Base-by-base conservation (phyloP, 441 rosid species). In the Melastoma candidum region DNA sequence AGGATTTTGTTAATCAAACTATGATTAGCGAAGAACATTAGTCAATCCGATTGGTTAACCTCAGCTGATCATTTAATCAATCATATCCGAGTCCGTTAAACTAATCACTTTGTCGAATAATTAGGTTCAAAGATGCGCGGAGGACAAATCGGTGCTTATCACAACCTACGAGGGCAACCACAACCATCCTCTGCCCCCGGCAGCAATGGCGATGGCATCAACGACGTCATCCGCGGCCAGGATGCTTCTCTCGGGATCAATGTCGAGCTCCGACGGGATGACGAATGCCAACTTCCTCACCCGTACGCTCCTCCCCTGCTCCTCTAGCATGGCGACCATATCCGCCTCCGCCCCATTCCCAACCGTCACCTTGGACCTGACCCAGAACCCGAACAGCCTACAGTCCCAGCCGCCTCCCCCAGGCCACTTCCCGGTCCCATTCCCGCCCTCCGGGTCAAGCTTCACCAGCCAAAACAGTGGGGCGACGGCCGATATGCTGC, bases 141-240 rank as follows among this genome's bases (percentile, higher is more conserved):
- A 78, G 52, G 97, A 90, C 63, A 87, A 72, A 68, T 74, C 75
- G 25, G 78, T 90, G 58, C 80, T 90, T 13, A 76, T 71, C 13
- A 90, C 97, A 56, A 90, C 95, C 7, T 90, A 90, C 47, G 97
- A 90, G 76, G 96, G 97, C 49, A 81, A 74, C 61, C 97, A 90
- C 63, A 87, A 69, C 67, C 97, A 90, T 65, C 96, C 88, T 14
- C 86, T 90, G 41, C 96, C 97, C 51, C 80, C 90, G 0, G 77
- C 95, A 12, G 97, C 96, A 7, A 74, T 83, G 12, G 80, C 87
- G 11, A 75, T 87, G 87, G 97, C 95, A 1, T 73, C 65, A 56
- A 81, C 95, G 3, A 87, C 96, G 29, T 83, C 92, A 0, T 86
- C 97, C 0, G 96, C 97, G 0, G 96, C 95, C 10, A 58, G 85